Conservation (phyloP, 148 eudicot species). For the Polygonum aviculare region DNA sequence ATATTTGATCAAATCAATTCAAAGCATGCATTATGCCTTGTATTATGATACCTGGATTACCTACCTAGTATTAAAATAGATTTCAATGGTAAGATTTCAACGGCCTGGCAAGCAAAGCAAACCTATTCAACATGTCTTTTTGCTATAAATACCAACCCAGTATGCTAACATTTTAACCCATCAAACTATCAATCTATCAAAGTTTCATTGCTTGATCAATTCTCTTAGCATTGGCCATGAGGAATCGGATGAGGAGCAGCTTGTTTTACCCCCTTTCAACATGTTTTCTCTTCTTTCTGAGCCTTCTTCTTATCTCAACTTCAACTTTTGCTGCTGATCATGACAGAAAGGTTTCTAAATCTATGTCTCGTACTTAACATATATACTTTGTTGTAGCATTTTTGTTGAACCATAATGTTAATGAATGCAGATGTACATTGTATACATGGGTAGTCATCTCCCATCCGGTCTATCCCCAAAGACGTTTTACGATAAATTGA, state of each 20-base stretch:
- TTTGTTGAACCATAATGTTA: no score
- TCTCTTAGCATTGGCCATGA: not conserved
- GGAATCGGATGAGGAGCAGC: not conserved
- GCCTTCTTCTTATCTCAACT: not conserved
- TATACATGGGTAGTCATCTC: conserved; percentile 7
- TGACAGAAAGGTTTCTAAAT: not conserved
- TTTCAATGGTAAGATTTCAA: no score
- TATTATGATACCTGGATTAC: not conserved
- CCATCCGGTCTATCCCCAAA: not conserved
- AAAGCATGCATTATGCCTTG: no score
- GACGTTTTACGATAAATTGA: not conserved
- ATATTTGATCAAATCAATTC: not conserved
- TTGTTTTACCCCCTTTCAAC: not conserved
- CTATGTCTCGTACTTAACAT: no score
- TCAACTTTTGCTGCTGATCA: not conserved
- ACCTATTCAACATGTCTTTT: not conserved
- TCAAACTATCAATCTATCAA: not conserved
- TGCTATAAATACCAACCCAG: not conserved
- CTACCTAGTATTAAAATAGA: not conserved
- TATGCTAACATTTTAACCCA: not conserved
- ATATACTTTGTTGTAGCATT: not conserved
- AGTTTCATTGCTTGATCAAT: not conserved
- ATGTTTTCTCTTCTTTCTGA: not conserved
- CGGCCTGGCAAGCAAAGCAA: no score
- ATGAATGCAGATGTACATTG: not conserved